These are phyloP conservation scores for Melocanna baccifera DNA, from an alignment of 176 grass and related monocot species.

Conservation along the genomic window DNA sequence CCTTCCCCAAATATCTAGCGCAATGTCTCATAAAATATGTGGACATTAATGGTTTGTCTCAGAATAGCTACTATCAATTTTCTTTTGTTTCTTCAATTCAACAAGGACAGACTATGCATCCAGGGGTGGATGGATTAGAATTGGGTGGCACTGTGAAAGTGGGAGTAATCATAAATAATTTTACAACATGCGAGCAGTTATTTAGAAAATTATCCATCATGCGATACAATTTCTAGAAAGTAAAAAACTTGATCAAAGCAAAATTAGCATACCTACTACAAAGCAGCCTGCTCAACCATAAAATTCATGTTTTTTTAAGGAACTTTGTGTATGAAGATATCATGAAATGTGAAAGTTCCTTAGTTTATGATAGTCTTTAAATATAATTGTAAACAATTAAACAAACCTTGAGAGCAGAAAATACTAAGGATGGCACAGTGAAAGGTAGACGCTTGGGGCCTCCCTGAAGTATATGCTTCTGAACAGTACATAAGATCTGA, in stretches of 20 bases:
- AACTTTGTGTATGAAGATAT: background rate
- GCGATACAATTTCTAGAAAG: background rate
- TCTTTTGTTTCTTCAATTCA: slow-evolving; percentile 11
- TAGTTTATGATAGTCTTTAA: background rate
- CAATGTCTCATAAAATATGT: background rate
- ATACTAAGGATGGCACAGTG: slow-evolving; percentile 79
- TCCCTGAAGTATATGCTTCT: slow-evolving; percentile 95
- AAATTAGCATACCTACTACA: background rate
- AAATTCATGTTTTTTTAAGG: slow-evolving; percentile 2
- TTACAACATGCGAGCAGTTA: background rate
- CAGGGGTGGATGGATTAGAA: background rate
- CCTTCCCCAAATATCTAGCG: background rate
- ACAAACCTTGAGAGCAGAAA: slow-evolving; percentile 88
- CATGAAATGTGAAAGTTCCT: background rate
- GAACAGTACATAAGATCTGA: slow-evolving; percentile 92
- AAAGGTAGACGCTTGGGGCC: slow-evolving; percentile 86
- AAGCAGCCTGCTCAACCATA: background rate
- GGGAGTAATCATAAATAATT: background rate
- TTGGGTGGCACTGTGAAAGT: background rate
- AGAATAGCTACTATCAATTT: background rate
- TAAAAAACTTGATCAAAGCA: background rate
- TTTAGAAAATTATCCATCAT: background rate
- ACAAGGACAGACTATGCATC: background rate
- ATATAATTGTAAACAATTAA: slow-evolving; percentile 27
- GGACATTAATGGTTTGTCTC: background rate